Percentiles rank a stretch among this genome's conserved stretches.
phyloP scores from a whole-genome alignment of 176 grass and related monocot genomes.

The Carex pumila region DNA sequence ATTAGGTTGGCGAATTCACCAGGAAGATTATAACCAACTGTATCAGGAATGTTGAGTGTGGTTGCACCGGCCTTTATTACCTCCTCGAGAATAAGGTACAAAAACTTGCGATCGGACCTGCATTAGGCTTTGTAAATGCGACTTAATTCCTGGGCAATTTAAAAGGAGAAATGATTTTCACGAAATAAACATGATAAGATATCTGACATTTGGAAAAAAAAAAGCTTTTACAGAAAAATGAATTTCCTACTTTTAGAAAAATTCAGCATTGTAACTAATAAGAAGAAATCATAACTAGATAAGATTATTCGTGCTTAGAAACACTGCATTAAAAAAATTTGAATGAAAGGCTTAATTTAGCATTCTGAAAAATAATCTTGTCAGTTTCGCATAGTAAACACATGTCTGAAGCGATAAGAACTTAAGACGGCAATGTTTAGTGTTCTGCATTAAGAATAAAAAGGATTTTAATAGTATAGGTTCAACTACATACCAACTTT shows the following conservation, averaged over 20 bases:
- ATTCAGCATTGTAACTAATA: neutral
- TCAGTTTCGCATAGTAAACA: neutral
- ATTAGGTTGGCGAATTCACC: slow-evolving; percentile 76
- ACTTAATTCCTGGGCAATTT: slow-evolving; percentile 5
- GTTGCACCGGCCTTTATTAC: slow-evolving; percentile 95
- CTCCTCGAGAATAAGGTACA: slow-evolving; percentile 88
- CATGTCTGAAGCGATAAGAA: neutral
- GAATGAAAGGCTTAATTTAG: neutral
- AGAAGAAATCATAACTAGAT: neutral
- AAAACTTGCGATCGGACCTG: slow-evolving; percentile 80
- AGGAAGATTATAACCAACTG: slow-evolving; percentile 86
- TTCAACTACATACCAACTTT: neutral
- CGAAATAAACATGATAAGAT: neutral
- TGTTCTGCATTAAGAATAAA: neutral
- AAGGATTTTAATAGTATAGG: neutral
- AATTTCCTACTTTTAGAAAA: too few relatives aligned
- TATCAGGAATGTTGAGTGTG: slow-evolving; percentile 93
- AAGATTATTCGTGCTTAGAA: neutral
- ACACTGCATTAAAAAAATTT: neutral
- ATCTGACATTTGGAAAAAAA: too few relatives aligned
- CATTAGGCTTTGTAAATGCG: neutral
- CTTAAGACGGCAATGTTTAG: neutral
- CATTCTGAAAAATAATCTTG: neutral
- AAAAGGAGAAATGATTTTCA: neutral
- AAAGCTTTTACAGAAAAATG: too few relatives aligned